Conservation (phyloP, 805 yeast genomes). For the Wilhelminamyces savonicus region DNA sequence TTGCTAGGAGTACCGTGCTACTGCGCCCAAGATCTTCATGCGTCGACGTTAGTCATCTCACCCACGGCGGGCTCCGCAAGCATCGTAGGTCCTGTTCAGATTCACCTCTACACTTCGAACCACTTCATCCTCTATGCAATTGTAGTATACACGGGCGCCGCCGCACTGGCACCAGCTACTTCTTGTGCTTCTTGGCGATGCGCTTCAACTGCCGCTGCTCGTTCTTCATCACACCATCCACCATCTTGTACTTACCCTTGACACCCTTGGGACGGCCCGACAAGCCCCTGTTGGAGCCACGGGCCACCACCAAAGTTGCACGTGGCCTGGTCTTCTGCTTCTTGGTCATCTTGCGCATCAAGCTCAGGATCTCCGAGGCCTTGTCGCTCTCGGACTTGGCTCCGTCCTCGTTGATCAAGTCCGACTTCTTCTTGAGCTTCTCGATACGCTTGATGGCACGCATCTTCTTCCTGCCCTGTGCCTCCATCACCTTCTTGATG, state of each 20-base stretch:
- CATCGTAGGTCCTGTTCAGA: too few relatives aligned
- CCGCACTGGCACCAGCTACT: too few relatives aligned
- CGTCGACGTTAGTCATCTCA: too few relatives aligned
- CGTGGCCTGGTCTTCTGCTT: slow-evolving; percentile 69
- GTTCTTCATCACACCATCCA: slow-evolving; percentile 96
- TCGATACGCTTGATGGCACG: slow-evolving; percentile 84
- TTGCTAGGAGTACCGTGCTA: too few relatives aligned
- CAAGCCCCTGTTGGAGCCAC: slow-evolving; percentile 77
- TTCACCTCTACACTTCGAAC: too few relatives aligned
- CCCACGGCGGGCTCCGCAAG: too few relatives aligned
- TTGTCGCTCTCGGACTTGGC: slow-evolving; percentile 89
- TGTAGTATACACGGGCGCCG: too few relatives aligned
- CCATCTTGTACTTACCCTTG: slow-evolving; percentile 98
- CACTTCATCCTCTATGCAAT: too few relatives aligned
- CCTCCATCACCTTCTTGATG: slow-evolving; percentile 97
- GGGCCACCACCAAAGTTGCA: slow-evolving; percentile 84
- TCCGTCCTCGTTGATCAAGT: slow-evolving; percentile 79
- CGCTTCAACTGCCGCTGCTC: slow-evolving; percentile 91
- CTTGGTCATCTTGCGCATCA: slow-evolving; percentile 75
- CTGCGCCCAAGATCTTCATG: too few relatives aligned
- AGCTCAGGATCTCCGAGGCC: slow-evolving; percentile 83
- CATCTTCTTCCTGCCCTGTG: slow-evolving; percentile 93
- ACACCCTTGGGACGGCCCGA: slow-evolving; percentile 96
- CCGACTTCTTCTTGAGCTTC: slow-evolving; percentile 87
- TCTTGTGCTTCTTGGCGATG: slow-evolving; percentile 79